phyloP scores from a whole-genome alignment of 805 yeast genomes.

The Phaffomyces opuntiae region DNA sequence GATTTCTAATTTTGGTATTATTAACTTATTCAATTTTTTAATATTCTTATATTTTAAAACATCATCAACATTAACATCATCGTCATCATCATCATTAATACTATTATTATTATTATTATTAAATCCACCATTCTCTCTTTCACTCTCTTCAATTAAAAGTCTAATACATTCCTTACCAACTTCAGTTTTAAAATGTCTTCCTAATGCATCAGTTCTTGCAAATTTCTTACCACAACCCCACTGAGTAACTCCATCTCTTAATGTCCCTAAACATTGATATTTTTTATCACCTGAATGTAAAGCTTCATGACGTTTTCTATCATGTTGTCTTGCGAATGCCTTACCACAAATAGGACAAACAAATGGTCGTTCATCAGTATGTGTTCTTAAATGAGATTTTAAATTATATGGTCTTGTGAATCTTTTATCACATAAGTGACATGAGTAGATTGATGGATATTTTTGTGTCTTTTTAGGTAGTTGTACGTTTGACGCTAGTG shows the following conservation, averaged over 20 bases:
- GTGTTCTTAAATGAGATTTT: conserved; percentile 87
- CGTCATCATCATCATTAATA: no score
- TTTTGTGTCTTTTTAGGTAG: conserved; percentile 54
- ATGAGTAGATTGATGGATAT: conserved; percentile 68
- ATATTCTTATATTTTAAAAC: no score
- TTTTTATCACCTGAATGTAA: conserved; percentile 72
- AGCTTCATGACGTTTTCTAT: conserved; percentile 68
- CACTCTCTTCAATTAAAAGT: conserved; percentile 58
- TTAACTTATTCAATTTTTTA: neutral
- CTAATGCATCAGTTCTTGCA: conserved; percentile 74
- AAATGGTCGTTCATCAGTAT: conserved; percentile 77
- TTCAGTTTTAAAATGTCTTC: conserved; percentile 75
- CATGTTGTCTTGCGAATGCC: conserved; percentile 78
- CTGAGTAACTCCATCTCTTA: conserved; percentile 42
- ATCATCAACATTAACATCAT: no score
- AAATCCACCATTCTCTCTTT: conserved; percentile 14
- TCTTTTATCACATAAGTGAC: conserved; percentile 76
- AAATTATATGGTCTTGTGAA: conserved; percentile 92
- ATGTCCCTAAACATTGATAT: conserved; percentile 61
- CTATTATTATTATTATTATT: no score
- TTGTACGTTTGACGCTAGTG: conserved; percentile 53
- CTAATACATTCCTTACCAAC: conserved; percentile 67
- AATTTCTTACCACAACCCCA: conserved; percentile 84
- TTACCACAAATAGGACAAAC: conserved; percentile 69
- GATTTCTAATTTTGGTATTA: conserved; percentile 4